Base-by-base conservation (phyloP, 179 eudicot species). In the Sideroxylon spinosum region DNA sequence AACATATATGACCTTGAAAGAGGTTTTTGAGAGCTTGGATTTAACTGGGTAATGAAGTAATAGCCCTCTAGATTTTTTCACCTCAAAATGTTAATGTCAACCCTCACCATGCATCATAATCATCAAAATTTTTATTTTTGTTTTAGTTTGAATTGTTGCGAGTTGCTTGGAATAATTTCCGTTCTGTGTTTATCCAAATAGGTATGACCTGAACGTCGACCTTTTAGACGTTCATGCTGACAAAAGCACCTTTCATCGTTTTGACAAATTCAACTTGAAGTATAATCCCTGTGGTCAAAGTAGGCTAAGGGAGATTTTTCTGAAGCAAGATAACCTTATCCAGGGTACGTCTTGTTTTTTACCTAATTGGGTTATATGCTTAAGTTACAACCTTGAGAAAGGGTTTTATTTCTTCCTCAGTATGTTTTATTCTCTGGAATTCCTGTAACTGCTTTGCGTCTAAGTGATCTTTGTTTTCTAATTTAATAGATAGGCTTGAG, bases 251-350 rank as follows among this genome's bases (percentile, higher is more conserved):
- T 94, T 94, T 81, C 98, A 94, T 90, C 98, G 98, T 68, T 94
- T 94, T 87, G 98, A 94, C 86, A 94, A 94, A 82, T 94, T 94
- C 77, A 94, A 94, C 81, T 89, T 94, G 70, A 94, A 94, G 94
- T 94, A 94, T 79, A 94, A 94, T 86, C 98, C 98, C 71, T 94
- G 98, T 86, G 98, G 98, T 81, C 98, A 94, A 82, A 95, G 98
- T 90, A 91, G 98, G 85, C 92, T 95, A 75, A 86, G 98, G 76
- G 98, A 95, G 81, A 95, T 95, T 81, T 95, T 95, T 83, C 85
- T 95, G 62, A 95, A 93, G 84, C 97, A 93, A 86, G 97, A 95
- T 80, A 95, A 95, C 81, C 97, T 95, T 60, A 93, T 95, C 82
- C 98, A 93, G 87, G 98, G 98, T 95, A 87, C 57, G 86, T 57